phyloP scores from a whole-genome alignment of 1,139 yeast species.

The Scheffersomyces titani region DNA sequence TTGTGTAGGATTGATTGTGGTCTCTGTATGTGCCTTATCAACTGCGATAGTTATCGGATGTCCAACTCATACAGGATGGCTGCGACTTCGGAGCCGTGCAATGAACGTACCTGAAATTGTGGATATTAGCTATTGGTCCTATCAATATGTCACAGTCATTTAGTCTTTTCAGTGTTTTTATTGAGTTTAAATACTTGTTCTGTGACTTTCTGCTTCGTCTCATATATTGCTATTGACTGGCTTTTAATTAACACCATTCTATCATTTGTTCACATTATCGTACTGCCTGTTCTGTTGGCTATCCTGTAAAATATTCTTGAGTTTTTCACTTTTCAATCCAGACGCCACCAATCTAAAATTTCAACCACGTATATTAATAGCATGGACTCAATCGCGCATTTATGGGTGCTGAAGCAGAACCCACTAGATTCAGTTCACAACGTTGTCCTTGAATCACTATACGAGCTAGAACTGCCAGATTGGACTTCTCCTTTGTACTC shows the following conservation, averaged over 20 bases:
- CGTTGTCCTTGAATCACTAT: neutral
- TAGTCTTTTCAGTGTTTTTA: too few species aligned
- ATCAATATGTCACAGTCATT: too few species aligned
- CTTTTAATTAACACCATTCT: too few species aligned
- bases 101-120: too few species aligned
- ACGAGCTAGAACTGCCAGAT: slow-evolving; percentile 1
- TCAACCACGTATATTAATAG: neutral
- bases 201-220: too few species aligned
- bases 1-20: neutral
- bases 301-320: too few species aligned
- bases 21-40: neutral
- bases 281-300: too few species aligned
- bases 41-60: neutral
- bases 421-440: neutral
- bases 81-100: neutral
- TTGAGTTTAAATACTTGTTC: too few species aligned
- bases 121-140: too few species aligned
- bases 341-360: neutral
- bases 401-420: neutral
- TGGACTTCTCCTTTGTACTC: slow-evolving; percentile 16
- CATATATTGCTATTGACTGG: too few species aligned
- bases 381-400: neutral
- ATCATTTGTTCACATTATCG: too few species aligned
- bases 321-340: neutral
- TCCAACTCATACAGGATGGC: neutral